A percentile compares a stretch with the other conserved stretches of the same genome.
Conservation (phyloP, 441 rosid genomes). For the Geranium incanum region DNA sequence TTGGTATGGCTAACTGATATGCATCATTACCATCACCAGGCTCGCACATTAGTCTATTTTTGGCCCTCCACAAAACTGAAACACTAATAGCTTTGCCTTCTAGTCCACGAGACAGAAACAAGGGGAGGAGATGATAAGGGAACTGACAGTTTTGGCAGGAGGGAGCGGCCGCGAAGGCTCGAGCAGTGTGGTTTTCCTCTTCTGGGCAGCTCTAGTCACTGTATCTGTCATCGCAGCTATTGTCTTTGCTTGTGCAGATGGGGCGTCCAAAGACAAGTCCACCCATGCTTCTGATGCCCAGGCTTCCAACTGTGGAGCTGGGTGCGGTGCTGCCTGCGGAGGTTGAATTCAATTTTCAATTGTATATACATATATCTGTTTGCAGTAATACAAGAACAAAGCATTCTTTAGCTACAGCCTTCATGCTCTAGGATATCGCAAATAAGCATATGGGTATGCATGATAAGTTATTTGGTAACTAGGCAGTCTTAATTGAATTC, state of each 20-base stretch:
- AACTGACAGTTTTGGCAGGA: constrained; percentile 4
- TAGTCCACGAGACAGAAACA: constrained; percentile 1
- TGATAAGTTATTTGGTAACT: background rate
- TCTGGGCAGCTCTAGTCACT: constrained; percentile 6
- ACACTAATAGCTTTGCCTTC: background rate
- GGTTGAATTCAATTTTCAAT: background rate
- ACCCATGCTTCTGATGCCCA: background rate
- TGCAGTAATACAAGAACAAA: background rate
- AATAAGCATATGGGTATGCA: background rate
- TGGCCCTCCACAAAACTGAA: background rate
- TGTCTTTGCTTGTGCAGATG: constrained; percentile 10
- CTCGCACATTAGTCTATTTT: background rate
- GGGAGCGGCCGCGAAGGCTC: constrained; percentile 2
- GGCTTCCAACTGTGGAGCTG: constrained; percentile 5
- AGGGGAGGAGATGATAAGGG: constrained; percentile 5
- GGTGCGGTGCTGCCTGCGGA: constrained; percentile 6
- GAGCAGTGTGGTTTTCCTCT: background rate
- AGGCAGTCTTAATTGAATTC: background rate
- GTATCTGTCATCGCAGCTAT: constrained; percentile 3
- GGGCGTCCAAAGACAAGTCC: constrained; percentile 12
- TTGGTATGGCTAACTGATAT: background rate
- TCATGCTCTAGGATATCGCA: background rate
- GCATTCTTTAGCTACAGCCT: background rate
- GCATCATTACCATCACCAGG: constrained; percentile 2
- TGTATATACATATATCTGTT: background rate